A percentile compares a stretch with the other conserved stretches of the same genome.
Conservation (phyloP, 768 basidiomycete species). For the Suillus cothurnatus region DNA sequence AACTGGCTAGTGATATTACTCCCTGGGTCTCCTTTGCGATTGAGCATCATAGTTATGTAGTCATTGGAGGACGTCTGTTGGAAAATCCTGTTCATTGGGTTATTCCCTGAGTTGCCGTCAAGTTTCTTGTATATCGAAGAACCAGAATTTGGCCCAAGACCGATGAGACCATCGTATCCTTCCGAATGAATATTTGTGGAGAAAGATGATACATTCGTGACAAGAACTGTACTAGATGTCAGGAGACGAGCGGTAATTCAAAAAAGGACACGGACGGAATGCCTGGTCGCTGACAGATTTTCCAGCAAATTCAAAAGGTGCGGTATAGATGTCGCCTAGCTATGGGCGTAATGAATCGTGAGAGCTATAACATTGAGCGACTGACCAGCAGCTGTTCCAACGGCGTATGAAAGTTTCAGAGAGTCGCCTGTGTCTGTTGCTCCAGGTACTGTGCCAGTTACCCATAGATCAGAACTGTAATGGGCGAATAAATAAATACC, state of each 20-base stretch:
- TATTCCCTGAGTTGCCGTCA: conserved; percentile 51
- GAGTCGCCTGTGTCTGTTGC: conserved; percentile 58
- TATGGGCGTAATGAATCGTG: conserved; percentile 3
- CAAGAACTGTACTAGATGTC: conserved; percentile 50
- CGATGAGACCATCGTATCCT: conserved; percentile 72
- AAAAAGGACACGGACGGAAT: conserved; percentile 49
- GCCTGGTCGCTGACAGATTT: conserved; percentile 65
- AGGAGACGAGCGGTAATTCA: conserved; percentile 3
- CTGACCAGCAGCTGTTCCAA: conserved; percentile 65
- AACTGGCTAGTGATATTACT: conserved; percentile 61
- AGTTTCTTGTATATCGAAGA: conserved; percentile 64
- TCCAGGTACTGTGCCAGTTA: conserved; percentile 49
- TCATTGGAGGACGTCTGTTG: conserved; percentile 53
- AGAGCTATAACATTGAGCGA: conserved; percentile 2
- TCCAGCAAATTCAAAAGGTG: conserved; percentile 54
- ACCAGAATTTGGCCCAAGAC: conserved; percentile 76
- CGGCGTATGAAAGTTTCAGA: conserved; percentile 64
- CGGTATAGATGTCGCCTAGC: conserved; percentile 57
- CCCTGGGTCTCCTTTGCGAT: conserved; percentile 55
- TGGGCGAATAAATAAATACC: conserved; percentile 6
- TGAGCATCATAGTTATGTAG: conserved; percentile 71
- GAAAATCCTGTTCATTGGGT: conserved; percentile 67
- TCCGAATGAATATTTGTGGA: conserved; percentile 59
- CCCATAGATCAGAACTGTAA: conserved; percentile 77
- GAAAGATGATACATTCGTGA: conserved; percentile 63